Evolutionary conservation across 768 basidiomycete genomes (phyloP), one percentile per base, ranked within the genome.

Genomic region (Xerocomellus chrysenteron): DNA sequence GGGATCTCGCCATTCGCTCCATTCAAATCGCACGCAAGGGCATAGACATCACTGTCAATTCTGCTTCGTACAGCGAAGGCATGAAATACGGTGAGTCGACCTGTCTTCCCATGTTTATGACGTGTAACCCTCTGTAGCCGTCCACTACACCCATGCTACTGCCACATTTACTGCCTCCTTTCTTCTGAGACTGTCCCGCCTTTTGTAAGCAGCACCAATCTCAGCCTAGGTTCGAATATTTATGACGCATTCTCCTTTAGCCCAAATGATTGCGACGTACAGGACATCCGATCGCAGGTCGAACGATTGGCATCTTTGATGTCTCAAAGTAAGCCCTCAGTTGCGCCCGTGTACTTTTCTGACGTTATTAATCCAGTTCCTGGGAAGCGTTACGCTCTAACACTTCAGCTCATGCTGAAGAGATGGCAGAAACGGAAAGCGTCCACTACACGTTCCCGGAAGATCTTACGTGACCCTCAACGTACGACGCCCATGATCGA

Each of bases 111-210:
- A 19, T 19, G 33, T 53, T 49, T 13, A 58, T 50, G 28, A 52
- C 13, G 26, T 52, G 45, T 57, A 46, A 63, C 39, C 30, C 24
- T 19, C 11, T 21, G 19, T 61, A 92, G 91, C 92, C 16, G 90
- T 94, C n/a, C 87, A 92, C 67, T 89, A 90, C 65, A 90, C 90
- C 14, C 94, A 98, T 68, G 91, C 92, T 41, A 92, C 92, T 30
- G 94, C 94, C 6, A 96, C 94, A 0, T 98, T 98, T 74, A 83
- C 91, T 21, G 94, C 94, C 13, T 92, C 92, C 4, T 90, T 98
- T 72, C 78, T 96, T 56, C 78, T 98, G 47, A 87, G 94, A 33
- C 77, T 97, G 47, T 85, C 87, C 37, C 84, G 94, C 26, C 78
- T 98, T 40, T 95, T 97, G 91, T 93, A 68, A 73, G 90, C 74